Conservation (phyloP, 768 basidiomycete genomes). For the Calocera viscosa region DNA sequence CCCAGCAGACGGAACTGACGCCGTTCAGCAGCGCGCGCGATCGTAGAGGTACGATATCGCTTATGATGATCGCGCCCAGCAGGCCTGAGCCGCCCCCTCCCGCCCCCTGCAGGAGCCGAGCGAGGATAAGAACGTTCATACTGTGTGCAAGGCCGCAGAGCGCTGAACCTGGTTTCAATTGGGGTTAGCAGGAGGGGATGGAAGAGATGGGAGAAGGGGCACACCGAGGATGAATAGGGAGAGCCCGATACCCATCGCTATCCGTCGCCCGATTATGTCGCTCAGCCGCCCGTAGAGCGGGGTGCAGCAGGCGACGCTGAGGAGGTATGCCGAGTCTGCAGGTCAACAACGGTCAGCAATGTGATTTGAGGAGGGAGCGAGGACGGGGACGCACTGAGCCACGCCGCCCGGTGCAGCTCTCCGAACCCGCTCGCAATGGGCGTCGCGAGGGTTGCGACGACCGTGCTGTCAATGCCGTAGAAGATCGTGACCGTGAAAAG, state of each 20-base stretch:
- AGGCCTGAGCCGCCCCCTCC: constrained; percentile 6
- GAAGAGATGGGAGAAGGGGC: background rate
- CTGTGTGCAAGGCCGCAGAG: constrained; percentile 1
- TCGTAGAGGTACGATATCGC: background rate
- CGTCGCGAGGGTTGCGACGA: too few relatives aligned
- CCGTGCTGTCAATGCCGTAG: too few relatives aligned
- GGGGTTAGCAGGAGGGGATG: background rate
- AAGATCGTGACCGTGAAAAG: too few relatives aligned
- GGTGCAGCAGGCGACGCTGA: background rate
- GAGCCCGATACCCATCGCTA: background rate
- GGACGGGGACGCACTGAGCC: too few relatives aligned
- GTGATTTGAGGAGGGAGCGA: too few relatives aligned
- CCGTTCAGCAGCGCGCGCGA: background rate
- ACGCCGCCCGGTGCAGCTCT: too few relatives aligned
- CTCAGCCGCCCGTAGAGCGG: constrained; percentile 3
- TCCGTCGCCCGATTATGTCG: background rate
- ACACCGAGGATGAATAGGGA: background rate
- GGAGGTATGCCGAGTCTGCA: background rate
- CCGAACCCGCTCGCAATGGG: too few relatives aligned
- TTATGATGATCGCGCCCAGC: background rate
- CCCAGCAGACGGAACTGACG: background rate
- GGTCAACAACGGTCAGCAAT: background rate
- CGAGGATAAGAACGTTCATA: constrained; percentile 4
- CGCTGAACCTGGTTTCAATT: background rate
- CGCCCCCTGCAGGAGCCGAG: background rate